Evolutionary conservation across 2,329 filamentous ascomycete genomes (phyloP), one percentile per base, ranked within the genome.

Genomic region (Neonectria punicea): DNA sequence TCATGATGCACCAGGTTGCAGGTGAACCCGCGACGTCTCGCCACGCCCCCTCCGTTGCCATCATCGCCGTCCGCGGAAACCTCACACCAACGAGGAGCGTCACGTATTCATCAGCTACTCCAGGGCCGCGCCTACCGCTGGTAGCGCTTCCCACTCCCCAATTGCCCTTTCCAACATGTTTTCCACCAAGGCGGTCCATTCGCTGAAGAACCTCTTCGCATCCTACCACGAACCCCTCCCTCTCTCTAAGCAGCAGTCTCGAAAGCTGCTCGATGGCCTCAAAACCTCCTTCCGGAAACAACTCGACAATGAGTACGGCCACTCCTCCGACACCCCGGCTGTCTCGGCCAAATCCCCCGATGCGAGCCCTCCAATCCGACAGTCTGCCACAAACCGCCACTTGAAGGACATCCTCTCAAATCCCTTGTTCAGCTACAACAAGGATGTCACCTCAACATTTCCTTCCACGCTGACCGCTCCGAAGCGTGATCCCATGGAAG

Each of bases 251-350:
- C 80, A 81, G 59, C 84, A 88, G 61, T 85, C 85, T 28, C 82
- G 86, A 66, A 84, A 84, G 70, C 82, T 89, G 9, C 85, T 89
- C 67, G 81, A 87, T 58, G 81, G 83, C 36, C 81, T 89, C 56
- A 89, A 87, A 55, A 77, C 80, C 6, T 88, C 86, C 2, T 89
- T 89, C 73, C 83, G 87, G 56, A 82, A 82, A 59, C 84, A 87
- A 32, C 84, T 89, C n/a, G 86, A 89, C 70, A 81, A 78, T 47
- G 86, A 89, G 72, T 85, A 89, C 70, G 86, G 86, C 65, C 83
- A 78, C 72, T 73, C 79, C 32, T 67, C 76, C 16, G 73, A 80
- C 9, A 67, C 67, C 41, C 68, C 63, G 10, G 65, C 54, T n/a
- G 18, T 65, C 41, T 32, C 65, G 58, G 55, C 72, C 49, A 72